Percentiles rank a stretch among this genome's conserved stretches.
phyloP scores from a whole-genome alignment of 805 yeast species.

The Candida dendrica region DNA sequence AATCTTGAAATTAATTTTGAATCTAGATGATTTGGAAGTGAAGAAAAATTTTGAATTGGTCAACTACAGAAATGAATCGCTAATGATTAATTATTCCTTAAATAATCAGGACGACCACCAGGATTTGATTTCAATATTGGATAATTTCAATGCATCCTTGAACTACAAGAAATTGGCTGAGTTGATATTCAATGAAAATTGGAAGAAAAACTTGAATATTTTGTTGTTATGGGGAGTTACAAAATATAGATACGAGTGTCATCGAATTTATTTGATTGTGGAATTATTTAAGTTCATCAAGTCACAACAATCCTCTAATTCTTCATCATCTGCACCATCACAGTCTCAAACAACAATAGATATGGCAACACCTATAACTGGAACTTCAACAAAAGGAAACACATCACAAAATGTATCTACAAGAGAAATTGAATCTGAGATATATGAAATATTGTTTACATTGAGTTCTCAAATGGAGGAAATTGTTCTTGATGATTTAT shows the following conservation, averaged over 20 bases:
- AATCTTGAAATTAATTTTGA: conserved; percentile 35
- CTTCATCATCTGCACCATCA: no score
- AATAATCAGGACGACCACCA: conserved; percentile 13
- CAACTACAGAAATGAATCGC: conserved; percentile 63
- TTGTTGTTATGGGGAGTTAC: conserved; percentile 35
- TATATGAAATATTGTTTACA: conserved; percentile 28
- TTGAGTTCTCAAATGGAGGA: conserved; percentile 28
- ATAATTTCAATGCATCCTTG: conserved; percentile 24
- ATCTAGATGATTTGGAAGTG: conserved; percentile 23
- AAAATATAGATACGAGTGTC: conserved; percentile 10
- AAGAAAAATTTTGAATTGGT: conserved; percentile 50
- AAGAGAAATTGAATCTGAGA: conserved; percentile 28
- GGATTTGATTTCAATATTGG: conserved; percentile 29
- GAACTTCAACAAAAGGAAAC: conserved; percentile 12
- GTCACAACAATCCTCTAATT: not conserved
- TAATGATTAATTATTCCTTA: conserved; percentile 41
- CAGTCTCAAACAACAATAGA: no score
- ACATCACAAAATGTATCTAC: conserved; percentile 13
- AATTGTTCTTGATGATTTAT: conserved; percentile 27
- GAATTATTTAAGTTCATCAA: conserved; percentile 12
- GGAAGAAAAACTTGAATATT: conserved; percentile 30
- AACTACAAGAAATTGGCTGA: conserved; percentile 24
- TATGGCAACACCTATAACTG: not conserved
- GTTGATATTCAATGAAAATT: conserved; percentile 19
- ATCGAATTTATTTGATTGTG: conserved; percentile 9